Evolutionary conservation across 2,329 filamentous ascomycete species (phyloP).

Genomic region (Fusarium napiforme): DNA sequence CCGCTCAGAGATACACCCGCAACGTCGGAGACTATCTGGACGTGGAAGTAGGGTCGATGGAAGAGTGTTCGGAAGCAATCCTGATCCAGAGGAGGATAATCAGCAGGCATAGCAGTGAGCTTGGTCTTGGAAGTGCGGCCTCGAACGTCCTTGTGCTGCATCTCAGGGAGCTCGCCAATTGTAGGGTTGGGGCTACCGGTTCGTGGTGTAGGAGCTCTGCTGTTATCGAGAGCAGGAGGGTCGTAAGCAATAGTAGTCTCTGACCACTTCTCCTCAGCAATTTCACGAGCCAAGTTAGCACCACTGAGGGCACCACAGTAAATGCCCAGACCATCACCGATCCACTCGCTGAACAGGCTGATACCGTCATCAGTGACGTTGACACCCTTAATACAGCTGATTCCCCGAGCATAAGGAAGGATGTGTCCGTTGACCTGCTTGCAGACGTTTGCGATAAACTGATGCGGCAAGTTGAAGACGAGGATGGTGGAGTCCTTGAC

Average conservation of each 20-base stretch:
- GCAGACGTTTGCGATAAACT: constrained; percentile 92
- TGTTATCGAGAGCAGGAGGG: constrained; percentile 84
- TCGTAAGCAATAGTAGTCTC: constrained; percentile 98
- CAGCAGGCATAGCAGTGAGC: constrained; percentile 79
- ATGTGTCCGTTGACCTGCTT: constrained; percentile 87
- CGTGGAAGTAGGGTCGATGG: constrained; percentile 97
- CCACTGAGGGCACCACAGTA: constrained; percentile 97
- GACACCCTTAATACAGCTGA: constrained; percentile 98
- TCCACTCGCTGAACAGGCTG: constrained; percentile 92
- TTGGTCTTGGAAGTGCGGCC: constrained; percentile 74
- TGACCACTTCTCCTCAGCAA: constrained; percentile 94
- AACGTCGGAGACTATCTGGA: constrained; percentile 93
- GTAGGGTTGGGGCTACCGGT: constrained; percentile 60
- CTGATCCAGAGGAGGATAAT: constrained; percentile 90
- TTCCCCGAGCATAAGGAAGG: constrained; percentile 88
- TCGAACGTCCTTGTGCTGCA: constrained; percentile 75
- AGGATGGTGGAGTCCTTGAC: constrained; percentile 88
- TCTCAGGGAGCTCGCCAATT: constrained; percentile 64
- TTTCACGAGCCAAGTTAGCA: constrained; percentile 95
- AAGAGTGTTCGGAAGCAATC: constrained; percentile 85
- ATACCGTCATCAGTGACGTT: constrained; percentile 89
- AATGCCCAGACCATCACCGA: constrained; percentile 89
- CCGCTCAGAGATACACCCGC: constrained; percentile 95
- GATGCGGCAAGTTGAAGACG: constrained; percentile 95
- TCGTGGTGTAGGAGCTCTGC: constrained; percentile 71